Conservation (phyloP, 345 rosid genomes). For the Eutrema japonicum region DNA sequence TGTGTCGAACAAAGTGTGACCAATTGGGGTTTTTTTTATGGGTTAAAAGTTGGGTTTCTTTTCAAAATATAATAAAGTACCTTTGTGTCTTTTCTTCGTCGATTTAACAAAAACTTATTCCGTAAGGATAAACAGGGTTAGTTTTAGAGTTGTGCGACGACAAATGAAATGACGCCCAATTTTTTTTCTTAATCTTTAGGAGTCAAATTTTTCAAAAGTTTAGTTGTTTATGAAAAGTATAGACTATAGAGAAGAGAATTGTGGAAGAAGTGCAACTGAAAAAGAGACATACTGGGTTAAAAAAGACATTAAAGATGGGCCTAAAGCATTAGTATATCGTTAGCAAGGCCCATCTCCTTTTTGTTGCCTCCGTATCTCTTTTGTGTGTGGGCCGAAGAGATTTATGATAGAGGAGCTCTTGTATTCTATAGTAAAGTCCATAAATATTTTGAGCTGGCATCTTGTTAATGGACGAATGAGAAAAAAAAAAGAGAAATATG, state of each 20-base stretch:
- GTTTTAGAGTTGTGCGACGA: background rate
- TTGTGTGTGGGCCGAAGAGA: background rate
- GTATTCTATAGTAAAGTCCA: background rate
- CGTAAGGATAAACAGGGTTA: background rate
- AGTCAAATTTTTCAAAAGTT: background rate
- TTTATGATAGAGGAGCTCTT: background rate
- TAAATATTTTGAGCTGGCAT: background rate
- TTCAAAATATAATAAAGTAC: background rate
- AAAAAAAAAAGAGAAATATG: background rate
- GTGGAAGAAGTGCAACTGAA: background rate
- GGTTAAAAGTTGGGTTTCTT: background rate
- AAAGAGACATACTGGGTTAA: background rate
- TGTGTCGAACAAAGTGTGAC: background rate
- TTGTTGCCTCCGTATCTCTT: background rate
- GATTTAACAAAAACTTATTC: background rate
- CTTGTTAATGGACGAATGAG: background rate
- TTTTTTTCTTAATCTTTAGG: background rate
- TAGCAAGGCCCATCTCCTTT: constrained; percentile 2
- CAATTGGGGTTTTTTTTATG: background rate
- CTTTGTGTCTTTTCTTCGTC: background rate
- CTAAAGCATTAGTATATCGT: background rate
- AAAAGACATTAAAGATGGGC: background rate
- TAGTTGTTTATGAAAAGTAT: no score
- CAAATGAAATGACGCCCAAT: background rate
- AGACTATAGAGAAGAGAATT: no score